These are phyloP conservation scores for Cyberlindnera mississippiensis DNA, from an alignment of 805 yeast genomes.

Conservation along the genomic window DNA sequence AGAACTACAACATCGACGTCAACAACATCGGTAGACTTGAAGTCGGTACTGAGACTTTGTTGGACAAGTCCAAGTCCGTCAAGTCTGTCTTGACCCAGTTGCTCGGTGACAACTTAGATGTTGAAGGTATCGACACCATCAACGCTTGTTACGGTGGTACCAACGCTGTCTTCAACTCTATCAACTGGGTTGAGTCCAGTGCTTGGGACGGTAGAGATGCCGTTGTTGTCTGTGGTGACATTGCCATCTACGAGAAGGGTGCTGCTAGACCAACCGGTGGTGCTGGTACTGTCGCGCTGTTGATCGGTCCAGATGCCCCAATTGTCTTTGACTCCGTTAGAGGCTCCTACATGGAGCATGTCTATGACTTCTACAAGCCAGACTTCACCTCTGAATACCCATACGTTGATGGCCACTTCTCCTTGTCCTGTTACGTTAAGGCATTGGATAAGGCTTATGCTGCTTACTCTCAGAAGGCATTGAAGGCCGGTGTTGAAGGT, in stretches of 20 bases:
- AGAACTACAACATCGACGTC: slow-evolving; percentile 80
- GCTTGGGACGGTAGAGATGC: slow-evolving; percentile 99
- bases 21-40: slow-evolving; percentile 86
- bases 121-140: slow-evolving; percentile 93
- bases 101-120: slow-evolving; percentile 80
- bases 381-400: slow-evolving; percentile 96
- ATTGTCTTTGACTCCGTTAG: slow-evolving; percentile 83
- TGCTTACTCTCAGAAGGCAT: slow-evolving; percentile 73
- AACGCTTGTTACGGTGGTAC: slow-evolving; percentile 99
- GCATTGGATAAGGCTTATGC: slow-evolving; percentile 88
- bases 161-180: slow-evolving; percentile 84
- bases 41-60: slow-evolving; percentile 96
- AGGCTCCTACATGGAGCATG: slow-evolving; percentile 95
- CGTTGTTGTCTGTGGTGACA: slow-evolving; percentile 94
- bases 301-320: slow-evolving; percentile 98
- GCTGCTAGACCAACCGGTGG: slow-evolving; percentile 99
- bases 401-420: slow-evolving; percentile 94
- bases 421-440: slow-evolving; percentile 88
- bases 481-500: slow-evolving; percentile 43
- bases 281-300: slow-evolving; percentile 92
- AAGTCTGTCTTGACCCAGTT: slow-evolving; percentile 94
- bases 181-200: slow-evolving; percentile 94
- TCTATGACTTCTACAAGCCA: slow-evolving; percentile 97
- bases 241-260: slow-evolving; percentile 95
- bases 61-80: slow-evolving; percentile 96